Evolutionary conservation across 129 eudicot genomes (phyloP).

Genomic region (Scalesia atractyloides): DNA sequence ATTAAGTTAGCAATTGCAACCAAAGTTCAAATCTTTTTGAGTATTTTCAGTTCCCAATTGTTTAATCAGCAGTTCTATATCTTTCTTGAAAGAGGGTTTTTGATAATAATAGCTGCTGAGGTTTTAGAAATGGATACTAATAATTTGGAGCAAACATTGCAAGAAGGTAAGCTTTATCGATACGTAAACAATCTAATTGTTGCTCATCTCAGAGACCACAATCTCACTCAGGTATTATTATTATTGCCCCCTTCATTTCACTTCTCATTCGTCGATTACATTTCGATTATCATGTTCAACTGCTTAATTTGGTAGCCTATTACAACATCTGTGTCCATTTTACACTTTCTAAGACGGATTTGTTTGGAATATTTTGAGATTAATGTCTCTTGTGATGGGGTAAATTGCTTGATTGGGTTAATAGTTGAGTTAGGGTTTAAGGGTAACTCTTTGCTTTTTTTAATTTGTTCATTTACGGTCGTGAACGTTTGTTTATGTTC

Average conservation of each 20-base stretch:
- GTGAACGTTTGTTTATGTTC: too few relatives aligned
- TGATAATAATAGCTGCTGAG: neutral
- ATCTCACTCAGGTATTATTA: constrained; percentile 77
- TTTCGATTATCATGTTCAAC: constrained; percentile 12
- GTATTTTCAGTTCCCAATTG: too few relatives aligned
- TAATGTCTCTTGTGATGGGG: neutral
- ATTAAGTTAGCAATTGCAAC: too few relatives aligned
- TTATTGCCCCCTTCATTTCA: constrained; percentile 6
- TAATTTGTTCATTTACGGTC: too few relatives aligned
- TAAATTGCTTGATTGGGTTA: neutral
- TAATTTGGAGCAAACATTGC: constrained; percentile 71
- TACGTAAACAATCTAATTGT: constrained; percentile 69
- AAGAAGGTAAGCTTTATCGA: constrained; percentile 77
- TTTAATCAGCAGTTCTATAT: neutral
- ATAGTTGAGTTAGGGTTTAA: neutral
- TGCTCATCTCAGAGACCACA: constrained; percentile 83
- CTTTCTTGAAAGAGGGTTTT: too few relatives aligned
- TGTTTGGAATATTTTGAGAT: neutral
- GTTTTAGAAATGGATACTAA: constrained; percentile 41
- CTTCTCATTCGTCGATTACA: neutral
- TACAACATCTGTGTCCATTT: neutral
- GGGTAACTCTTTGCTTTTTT: too few relatives aligned
- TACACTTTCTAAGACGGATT: neutral
- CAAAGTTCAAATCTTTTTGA: too few relatives aligned
- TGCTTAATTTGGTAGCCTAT: neutral